Conservation (phyloP, 106 monocot species). For the Allium fistulosum region DNA sequence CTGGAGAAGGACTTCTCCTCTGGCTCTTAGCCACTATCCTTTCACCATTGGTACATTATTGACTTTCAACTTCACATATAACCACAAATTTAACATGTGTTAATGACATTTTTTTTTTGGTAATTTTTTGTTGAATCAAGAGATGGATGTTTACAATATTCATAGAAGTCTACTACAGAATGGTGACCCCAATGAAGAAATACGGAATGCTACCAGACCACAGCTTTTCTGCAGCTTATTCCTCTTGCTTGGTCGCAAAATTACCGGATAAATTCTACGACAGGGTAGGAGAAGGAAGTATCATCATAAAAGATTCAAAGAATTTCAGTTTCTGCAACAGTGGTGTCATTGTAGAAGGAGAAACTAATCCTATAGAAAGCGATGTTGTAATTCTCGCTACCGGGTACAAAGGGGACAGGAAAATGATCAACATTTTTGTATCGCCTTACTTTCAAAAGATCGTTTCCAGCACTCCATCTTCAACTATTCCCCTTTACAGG, state of each 20-base stretch:
- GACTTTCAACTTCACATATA: neutral
- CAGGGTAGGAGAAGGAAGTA: slow-evolving; percentile 65
- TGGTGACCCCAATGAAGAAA: slow-evolving; percentile 45
- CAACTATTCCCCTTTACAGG: slow-evolving; percentile 64
- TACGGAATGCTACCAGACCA: slow-evolving; percentile 66
- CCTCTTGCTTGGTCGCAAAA: slow-evolving; percentile 18
- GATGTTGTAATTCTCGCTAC: slow-evolving; percentile 76
- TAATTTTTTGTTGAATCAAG: neutral
- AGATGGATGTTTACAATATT: slow-evolving; percentile 56
- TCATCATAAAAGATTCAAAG: slow-evolving; percentile 34
- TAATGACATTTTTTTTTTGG: too few relatives aligned
- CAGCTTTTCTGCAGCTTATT: slow-evolving; percentile 28
- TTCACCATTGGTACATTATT: slow-evolving; percentile 42
- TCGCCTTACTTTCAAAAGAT: slow-evolving; percentile 30
- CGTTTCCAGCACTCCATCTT: slow-evolving; percentile 16
- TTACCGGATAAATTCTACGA: slow-evolving; percentile 57
- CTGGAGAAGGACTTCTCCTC: slow-evolving; percentile 47
- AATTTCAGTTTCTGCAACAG: slow-evolving; percentile 43
- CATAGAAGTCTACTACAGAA: slow-evolving; percentile 45
- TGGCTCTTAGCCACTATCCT: slow-evolving; percentile 43
- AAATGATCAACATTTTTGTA: slow-evolving; percentile 45
- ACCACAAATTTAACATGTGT: too few relatives aligned
- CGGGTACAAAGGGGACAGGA: slow-evolving; percentile 56
- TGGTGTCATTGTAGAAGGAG: slow-evolving; percentile 39
- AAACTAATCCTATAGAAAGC: slow-evolving; percentile 13